Conservation (phyloP, 2,329 filamentous ascomycete species). For the Neonectria neomacrospora region DNA sequence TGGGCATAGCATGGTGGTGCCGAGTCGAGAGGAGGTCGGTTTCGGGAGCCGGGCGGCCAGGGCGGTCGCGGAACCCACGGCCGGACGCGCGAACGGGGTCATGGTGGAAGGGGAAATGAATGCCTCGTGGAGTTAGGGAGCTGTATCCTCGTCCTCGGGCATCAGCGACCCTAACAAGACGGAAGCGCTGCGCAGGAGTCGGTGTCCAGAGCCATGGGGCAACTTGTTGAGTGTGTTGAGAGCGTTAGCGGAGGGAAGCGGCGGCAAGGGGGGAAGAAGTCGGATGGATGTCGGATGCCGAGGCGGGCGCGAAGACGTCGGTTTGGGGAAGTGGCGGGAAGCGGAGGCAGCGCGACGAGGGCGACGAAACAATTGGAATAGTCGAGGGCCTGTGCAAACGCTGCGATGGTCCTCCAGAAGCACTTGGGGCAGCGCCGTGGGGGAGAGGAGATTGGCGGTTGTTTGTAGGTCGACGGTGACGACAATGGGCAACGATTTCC, state of each 20-base stretch:
- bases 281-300: slow-evolving; percentile 30
- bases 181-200: slow-evolving; percentile 39
- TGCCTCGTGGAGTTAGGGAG: slow-evolving; percentile 16
- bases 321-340: background rate
- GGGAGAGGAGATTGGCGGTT: slow-evolving; percentile 27
- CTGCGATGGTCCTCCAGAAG: slow-evolving; percentile 12
- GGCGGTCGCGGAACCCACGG: slow-evolving; percentile 27
- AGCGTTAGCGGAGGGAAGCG: slow-evolving; percentile 21
- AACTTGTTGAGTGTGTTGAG: slow-evolving; percentile 28
- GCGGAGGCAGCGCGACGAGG: background rate
- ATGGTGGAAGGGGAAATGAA: slow-evolving; percentile 34
- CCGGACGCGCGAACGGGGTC: slow-evolving; percentile 37
- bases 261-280: slow-evolving; percentile 6
- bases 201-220: slow-evolving; percentile 44
- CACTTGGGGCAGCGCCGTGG: slow-evolving; percentile 15
- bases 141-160: slow-evolving; percentile 31
- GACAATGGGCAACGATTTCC: slow-evolving; percentile 42
- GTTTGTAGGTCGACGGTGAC: slow-evolving; percentile 40
- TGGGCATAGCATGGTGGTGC: slow-evolving; percentile 18
- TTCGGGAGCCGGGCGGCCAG: slow-evolving; percentile 35
- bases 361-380: background rate
- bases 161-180: slow-evolving; percentile 41
- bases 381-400: background rate
- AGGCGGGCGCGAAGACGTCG: background rate
- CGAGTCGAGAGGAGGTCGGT: slow-evolving; percentile 28